These are phyloP conservation scores for Pachyrhizus erosus DNA, from an alignment of 306 rosid genomes.

Conservation along the genomic window DNA sequence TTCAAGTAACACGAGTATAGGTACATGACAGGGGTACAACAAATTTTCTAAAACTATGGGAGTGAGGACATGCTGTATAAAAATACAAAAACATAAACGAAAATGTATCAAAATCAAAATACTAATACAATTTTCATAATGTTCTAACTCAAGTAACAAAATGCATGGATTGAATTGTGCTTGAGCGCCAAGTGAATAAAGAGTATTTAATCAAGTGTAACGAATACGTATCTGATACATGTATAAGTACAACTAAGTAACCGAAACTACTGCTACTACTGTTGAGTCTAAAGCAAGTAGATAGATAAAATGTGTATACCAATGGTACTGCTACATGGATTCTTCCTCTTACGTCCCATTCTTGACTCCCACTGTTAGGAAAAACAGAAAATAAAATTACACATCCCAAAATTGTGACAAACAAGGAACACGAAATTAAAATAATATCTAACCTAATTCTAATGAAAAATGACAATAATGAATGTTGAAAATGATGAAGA, in stretches of 20 bases:
- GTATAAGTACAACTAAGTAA: no score
- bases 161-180: no score
- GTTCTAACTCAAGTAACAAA: neutral
- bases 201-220: no score
- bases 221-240: no score
- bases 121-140: no score
- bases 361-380: neutral
- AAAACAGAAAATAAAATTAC: neutral
- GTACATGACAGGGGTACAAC: no score
- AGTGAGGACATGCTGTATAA: no score
- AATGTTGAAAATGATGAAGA: neutral
- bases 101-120: neutral
- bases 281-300: neutral
- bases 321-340: neutral
- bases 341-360: slow-evolving; percentile 32
- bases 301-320: neutral
- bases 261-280: no score
- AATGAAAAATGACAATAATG: neutral
- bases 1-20: no score
- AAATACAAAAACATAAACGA: neutral
- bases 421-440: neutral
- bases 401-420: neutral
- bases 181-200: no score
- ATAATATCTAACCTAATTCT: neutral
- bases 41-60: no score